Conservation (phyloP, 2,329 filamentous ascomycete genomes). For the Xylaria sp. region DNA sequence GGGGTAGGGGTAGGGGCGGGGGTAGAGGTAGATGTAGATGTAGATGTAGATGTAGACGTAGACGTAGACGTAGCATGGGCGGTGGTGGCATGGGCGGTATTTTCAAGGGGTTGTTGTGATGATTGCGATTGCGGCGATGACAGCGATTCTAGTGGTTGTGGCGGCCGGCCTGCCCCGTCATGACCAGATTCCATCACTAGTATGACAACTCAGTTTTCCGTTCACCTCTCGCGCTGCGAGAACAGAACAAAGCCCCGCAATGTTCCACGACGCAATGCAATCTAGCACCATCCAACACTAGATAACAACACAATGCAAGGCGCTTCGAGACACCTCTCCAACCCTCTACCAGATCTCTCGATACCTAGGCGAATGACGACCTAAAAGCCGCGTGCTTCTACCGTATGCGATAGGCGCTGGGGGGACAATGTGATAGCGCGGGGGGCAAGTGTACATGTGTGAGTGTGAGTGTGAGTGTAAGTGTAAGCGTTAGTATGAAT, state of each 20-base stretch:
- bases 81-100: background rate
- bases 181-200: conserved; percentile 34
- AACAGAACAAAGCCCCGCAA: background rate
- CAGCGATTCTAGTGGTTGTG: conserved; percentile 8
- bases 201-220: background rate
- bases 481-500: background rate
- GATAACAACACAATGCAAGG: background rate
- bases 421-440: background rate
- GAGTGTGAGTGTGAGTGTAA: background rate
- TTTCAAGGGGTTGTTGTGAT: background rate
- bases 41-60: background rate
- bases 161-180: conserved; percentile 28
- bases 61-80: background rate
- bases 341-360: background rate
- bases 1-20: background rate
- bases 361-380: conserved; percentile 14
- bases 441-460: background rate
- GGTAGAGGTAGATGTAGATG: background rate
- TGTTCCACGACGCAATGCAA: background rate
- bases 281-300: no score
- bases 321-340: background rate
- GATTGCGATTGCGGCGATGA: conserved; percentile 5
- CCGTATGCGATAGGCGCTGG: background rate
- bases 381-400: conserved; percentile 23
- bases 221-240: conserved; percentile 18